phyloP scores from a whole-genome alignment of 306 rosid genomes.

The Casuarina equisetifolia region DNA sequence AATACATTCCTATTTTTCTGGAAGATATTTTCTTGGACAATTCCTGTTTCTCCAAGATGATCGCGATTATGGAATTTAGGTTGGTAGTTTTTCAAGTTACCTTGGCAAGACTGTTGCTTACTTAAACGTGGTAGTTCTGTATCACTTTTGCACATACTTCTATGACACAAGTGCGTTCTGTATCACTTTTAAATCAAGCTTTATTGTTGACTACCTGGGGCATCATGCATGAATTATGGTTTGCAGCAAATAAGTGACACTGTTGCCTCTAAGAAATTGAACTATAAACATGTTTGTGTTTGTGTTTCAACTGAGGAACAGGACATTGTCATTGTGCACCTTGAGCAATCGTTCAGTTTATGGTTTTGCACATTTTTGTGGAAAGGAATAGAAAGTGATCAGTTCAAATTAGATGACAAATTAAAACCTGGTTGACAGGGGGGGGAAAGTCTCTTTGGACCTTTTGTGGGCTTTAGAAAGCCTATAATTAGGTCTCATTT shows the following conservation, averaged over 20 bases:
- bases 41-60: neutral
- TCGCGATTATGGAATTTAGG: neutral
- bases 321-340: neutral
- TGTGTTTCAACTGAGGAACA: neutral
- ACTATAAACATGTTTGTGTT: neutral
- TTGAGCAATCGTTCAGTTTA: neutral
- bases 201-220: neutral
- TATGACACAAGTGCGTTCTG: neutral
- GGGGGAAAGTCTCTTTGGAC: neutral
- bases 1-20: neutral
- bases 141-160: neutral
- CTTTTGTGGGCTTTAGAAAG: neutral
- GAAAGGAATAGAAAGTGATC: neutral
- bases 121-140: neutral
- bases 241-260: neutral
- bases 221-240: neutral
- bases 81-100: neutral
- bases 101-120: slow-evolving; percentile 4
- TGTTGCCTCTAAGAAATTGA: neutral
- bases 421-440: neutral
- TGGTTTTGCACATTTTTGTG: neutral
- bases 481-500: neutral
- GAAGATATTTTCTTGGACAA: neutral
- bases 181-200: neutral
- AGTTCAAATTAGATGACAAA: neutral